Evolutionary conservation across 352 stramenopile genomes (phyloP).

Genomic region (Pythium rhizo-oryzae): DNA sequence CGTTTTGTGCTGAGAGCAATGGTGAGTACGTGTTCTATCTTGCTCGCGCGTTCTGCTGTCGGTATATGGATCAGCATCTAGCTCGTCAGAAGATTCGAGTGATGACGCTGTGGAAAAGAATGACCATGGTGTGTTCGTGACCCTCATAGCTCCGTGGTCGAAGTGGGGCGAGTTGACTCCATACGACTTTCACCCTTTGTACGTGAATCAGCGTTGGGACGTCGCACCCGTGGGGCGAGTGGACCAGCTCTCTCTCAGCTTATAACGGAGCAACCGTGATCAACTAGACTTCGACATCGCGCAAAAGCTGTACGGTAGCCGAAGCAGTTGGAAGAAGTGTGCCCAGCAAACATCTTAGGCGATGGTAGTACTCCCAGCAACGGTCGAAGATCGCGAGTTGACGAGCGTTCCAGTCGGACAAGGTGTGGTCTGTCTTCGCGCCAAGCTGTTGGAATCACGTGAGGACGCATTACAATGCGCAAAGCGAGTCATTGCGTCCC

Average conservation of each 20-base stretch:
- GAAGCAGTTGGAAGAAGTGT: not conserved
- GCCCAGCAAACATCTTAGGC: not conserved
- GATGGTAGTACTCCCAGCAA: not conserved
- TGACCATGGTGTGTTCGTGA: not conserved
- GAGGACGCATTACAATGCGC: not conserved
- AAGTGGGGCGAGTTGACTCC: not conserved
- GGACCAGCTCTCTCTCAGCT: not conserved
- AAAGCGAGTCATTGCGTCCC: not conserved
- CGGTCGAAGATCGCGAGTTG: not conserved
- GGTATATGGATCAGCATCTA: no score
- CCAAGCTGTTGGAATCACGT: not conserved
- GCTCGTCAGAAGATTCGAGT: not conserved
- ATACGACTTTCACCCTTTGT: not conserved
- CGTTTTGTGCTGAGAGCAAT: not conserved
- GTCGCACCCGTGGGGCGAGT: not conserved
- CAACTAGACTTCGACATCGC: not conserved
- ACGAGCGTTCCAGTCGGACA: not conserved
- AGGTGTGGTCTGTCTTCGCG: not conserved
- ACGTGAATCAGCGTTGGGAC: not conserved
- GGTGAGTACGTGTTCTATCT: not conserved
- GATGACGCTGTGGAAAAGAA: not conserved
- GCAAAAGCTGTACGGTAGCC: not conserved
- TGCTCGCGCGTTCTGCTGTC: not conserved
- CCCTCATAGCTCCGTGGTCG: not conserved
- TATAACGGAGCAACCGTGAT: not conserved